Conservation (phyloP, 1,284 basidiomycete species). For the Anthracocystis walkeri region DNA sequence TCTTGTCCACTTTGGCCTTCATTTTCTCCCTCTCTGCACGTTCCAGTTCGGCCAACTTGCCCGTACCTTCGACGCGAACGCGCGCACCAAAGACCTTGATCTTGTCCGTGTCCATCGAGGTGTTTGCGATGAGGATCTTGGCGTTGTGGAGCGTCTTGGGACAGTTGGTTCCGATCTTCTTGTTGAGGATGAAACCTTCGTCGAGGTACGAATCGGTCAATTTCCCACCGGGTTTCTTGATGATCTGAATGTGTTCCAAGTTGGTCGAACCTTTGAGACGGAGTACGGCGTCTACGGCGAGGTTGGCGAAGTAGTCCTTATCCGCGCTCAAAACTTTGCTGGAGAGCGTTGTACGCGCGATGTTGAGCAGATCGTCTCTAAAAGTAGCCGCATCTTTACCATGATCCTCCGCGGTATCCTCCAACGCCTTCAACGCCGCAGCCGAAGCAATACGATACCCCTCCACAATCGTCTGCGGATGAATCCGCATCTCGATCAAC, state of each 20-base stretch:
- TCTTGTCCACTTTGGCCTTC: conserved; percentile 96
- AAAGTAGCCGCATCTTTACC: conserved; percentile 79
- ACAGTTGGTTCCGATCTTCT: conserved; percentile 92
- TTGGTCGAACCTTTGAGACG: conserved; percentile 94
- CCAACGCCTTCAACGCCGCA: conserved; percentile 86
- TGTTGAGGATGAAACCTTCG: conserved; percentile 99
- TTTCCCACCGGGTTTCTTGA: conserved; percentile 99
- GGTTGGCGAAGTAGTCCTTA: conserved; percentile 98
- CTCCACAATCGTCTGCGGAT: conserved; percentile 99
- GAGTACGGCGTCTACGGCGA: conserved; percentile 96
- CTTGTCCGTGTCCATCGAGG: conserved; percentile 99
- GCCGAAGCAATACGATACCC: conserved; percentile 92
- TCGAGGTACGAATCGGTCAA: conserved; percentile 98
- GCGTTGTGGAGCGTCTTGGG: conserved; percentile 94
- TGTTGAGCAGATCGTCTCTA: conserved; percentile 92
- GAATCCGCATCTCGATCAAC: conserved; percentile 87
- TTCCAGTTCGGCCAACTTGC: conserved; percentile 97
- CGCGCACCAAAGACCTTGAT: conserved; percentile 99
- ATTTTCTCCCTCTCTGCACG: conserved; percentile 98
- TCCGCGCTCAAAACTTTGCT: conserved; percentile 97
- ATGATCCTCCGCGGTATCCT: conserved; percentile 84
- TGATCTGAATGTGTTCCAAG: conserved; percentile 98
- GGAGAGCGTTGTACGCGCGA: conserved; percentile 93
- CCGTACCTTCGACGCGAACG: conserved; percentile 93
- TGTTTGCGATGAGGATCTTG: conserved; percentile 97